A percentile compares a stretch with the other conserved stretches of the same genome.
Evolutionary conservation across 345 rosid species (phyloP).

Genomic region (Eucalyptus lansdowneana): DNA sequence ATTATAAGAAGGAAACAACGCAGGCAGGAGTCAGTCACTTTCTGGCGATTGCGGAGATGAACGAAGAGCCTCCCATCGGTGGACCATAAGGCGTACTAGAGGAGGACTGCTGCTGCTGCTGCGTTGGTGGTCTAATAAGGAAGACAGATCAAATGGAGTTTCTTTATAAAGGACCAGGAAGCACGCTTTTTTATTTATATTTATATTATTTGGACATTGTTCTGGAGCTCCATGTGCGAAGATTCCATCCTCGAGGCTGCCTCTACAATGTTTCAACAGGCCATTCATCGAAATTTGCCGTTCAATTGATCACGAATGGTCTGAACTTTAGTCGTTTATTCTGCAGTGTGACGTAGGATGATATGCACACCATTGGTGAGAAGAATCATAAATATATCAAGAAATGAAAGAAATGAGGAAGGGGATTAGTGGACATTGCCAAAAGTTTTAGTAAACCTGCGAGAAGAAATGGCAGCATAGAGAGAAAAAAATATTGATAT

Average conservation of each 20-base stretch:
- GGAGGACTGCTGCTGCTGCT: background rate
- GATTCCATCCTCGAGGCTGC: background rate
- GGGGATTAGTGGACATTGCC: no score
- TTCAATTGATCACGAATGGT: background rate
- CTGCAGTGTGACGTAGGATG: no score
- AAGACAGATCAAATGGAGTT: background rate
- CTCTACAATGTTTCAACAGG: background rate
- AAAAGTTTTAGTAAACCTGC: no score
- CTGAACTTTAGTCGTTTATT: background rate
- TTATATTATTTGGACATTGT: background rate
- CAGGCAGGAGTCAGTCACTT: background rate
- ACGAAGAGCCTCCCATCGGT: background rate
- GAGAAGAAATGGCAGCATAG: no score
- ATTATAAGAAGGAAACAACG: background rate
- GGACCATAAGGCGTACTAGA: background rate
- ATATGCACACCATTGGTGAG: no score
- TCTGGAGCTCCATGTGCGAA: background rate
- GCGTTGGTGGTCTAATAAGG: background rate
- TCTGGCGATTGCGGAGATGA: background rate
- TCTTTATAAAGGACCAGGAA: background rate
- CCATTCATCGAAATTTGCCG: background rate
- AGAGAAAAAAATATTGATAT: no score
- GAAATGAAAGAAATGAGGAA: no score
- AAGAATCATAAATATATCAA: no score
- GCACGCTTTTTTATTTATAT: no score